Base-by-base conservation (phyloP, 208 protist species). In the Crithidia thermophila region DNA sequence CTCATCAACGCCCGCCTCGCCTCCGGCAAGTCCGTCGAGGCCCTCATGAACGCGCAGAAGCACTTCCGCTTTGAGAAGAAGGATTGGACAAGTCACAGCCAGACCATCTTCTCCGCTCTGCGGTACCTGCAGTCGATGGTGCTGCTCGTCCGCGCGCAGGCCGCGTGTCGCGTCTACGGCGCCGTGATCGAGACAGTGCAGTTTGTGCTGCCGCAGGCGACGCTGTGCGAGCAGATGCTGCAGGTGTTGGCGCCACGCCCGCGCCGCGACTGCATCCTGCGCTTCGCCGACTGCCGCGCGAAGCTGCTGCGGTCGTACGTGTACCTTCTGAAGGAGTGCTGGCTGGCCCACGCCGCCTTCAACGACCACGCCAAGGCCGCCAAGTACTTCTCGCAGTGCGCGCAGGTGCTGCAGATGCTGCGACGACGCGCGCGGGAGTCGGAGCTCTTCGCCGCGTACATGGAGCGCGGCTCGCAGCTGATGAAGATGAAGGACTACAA, bases 71-170 rank as follows among this genome's bases (percentile, higher is more conserved):
- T 84, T 28, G 86, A 89, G 37, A 86, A 87, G 74, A 75, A 78
- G 33, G 72, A 90, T 34, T 94, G 87, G 85, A 86, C 72, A 18
- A 70, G 61, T 28, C 61, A 77, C 25, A 63, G 45, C 13, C 79
- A 91, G 56, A 80, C 79, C 30, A 73, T 88, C 37, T 82, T 85
- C 53, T 81, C 78, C 34, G 79, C 85, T 0, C 62, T 94, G 42
- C 80, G 75, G 14, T 94, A 96, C 70, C 67, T 94, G 45, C 71
- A 88, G 55, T 96, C 90, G 10, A 91, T 93, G 84, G 73, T 81
- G 63, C 76, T 90, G 61, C 75, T 96, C 13, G 79, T 90, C 23
- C 81, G 82, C 11, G 79, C 84, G 21, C 90, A 93, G 61, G 71
- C 84, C 8, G 79, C 82, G 14, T 91, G 79, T 63, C 80, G 62